Base-by-base conservation (phyloP, 2,329 filamentous ascomycete species). In the Cladosporium austrohemisphaericum region DNA sequence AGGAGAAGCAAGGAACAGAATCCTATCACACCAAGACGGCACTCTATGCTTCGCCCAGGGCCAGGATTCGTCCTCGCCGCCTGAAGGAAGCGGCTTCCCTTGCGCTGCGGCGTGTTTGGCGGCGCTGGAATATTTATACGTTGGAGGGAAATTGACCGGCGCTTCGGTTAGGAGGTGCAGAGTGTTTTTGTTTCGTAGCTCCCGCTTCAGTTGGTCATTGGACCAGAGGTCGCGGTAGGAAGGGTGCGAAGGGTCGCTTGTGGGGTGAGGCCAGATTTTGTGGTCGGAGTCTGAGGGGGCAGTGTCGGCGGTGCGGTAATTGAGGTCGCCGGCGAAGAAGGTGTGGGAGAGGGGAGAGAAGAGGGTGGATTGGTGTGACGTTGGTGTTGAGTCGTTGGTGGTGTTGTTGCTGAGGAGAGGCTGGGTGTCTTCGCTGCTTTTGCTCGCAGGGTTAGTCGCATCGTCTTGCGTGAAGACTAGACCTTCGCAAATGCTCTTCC, bases 11-110 rank as follows among this genome's bases (percentile, higher is more conserved):
- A 92, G 74, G 67, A 83, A 97, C 16, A 97, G 73, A 16, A 97
- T 84, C 3, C 93, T 82, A 68, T 97, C 93, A 61, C 90, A 95
- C 93, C 92, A 97, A 61, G 85, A 84, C 1, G 93, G 91, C 77
- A 88, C 94, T 37, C 93, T 83, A 65, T 94, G 87, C 50, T 76
- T 74, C 6, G 90, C 87, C 79, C 90, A 96, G 25, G 74, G 16
- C 14, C 31, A 55, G 38, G 14, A 16, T 10, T 26, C 19, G 23
- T 47, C 25, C 19, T 29, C 32, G 18, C 44, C 44, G 10, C 33
- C 46, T 3, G 46, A 26, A 5, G 41, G 51, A 9, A 38, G 48
- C 16, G 59, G 56, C 52, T 59, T 33, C 2, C 61, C 52, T 51
- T 9, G 57, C 53, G 14, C 59, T 63, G 1, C 67, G 4, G 57